Evolutionary conservation across 495 filamentous ascomycete species (phyloP).

Genomic region (Cercophora sp.): DNA sequence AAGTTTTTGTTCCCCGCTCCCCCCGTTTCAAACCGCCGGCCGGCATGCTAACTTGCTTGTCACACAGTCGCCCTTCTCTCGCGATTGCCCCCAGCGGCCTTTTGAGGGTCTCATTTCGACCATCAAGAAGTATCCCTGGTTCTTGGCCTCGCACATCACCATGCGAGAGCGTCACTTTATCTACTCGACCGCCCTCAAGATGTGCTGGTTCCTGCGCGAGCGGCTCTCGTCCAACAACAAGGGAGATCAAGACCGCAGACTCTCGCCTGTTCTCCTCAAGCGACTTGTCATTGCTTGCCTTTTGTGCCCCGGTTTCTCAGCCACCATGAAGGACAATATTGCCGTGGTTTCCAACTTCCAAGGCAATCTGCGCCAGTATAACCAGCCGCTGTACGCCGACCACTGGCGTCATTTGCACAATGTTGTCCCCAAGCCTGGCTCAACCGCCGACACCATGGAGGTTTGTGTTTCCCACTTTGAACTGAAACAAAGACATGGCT

Average conservation of each 20-base stretch:
- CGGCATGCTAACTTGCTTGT: constrained; percentile 10
- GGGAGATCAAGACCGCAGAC: constrained; percentile 31
- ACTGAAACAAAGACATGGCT: too few relatives aligned
- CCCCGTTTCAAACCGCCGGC: too few relatives aligned
- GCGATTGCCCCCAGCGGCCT: constrained; percentile 63
- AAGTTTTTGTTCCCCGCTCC: constrained; percentile 30
- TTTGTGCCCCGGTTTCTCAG: constrained; percentile 61
- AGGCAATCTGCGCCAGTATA: constrained; percentile 20
- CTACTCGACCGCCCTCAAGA: constrained; percentile 46
- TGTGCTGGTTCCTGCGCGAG: constrained; percentile 34
- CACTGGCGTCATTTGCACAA: constrained; percentile 40
- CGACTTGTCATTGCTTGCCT: constrained; percentile 57
- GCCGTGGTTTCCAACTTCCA: constrained; percentile 11
- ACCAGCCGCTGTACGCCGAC: constrained; percentile 34
- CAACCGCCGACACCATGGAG: constrained; percentile 42
- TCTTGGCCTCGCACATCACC: constrained; percentile 56
- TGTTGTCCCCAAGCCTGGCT: constrained; percentile 37
- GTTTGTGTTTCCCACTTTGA: constrained; percentile 34
- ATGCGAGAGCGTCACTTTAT: constrained; percentile 58
- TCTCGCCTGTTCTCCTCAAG: constrained; percentile 53
- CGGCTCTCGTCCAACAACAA: constrained; percentile 26
- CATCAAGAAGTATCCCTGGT: constrained; percentile 75
- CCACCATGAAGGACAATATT: constrained; percentile 55
- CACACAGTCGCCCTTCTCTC: constrained; percentile 57
- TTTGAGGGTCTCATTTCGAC: constrained; percentile 75